Percentiles rank a stretch among this genome's conserved stretches.
These are phyloP conservation scores for Sphagnum contortum DNA, from an alignment of 225 moss, liverwort and hornwort species.

Conservation along the genomic window DNA sequence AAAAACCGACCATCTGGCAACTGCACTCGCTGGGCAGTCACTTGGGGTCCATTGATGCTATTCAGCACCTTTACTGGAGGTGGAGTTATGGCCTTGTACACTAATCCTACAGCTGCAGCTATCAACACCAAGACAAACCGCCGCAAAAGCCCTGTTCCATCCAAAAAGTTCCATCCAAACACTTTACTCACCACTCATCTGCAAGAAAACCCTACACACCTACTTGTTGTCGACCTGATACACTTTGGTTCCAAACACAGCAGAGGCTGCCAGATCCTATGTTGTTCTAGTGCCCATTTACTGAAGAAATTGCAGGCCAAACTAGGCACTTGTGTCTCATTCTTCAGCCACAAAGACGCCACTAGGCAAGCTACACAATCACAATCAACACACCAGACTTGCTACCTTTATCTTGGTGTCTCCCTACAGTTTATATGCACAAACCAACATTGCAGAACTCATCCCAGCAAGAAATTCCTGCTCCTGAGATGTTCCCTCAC, in stretches of 20 bases:
- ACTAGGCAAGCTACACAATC: too few species aligned
- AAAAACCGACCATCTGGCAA: slow-evolving; percentile 80
- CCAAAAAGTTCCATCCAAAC: background rate
- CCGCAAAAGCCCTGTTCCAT: slow-evolving; percentile 35
- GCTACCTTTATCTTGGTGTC: too few species aligned
- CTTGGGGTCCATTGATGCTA: slow-evolving; percentile 52
- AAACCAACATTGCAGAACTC: too few species aligned
- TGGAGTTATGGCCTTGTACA: slow-evolving; percentile 46
- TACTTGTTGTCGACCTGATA: too few species aligned
- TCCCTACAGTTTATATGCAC: too few species aligned
- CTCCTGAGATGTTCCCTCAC: too few species aligned
- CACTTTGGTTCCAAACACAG: too few species aligned
- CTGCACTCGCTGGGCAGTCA: slow-evolving; percentile 69
- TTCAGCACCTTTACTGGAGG: slow-evolving; percentile 44
- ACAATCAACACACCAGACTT: too few species aligned
- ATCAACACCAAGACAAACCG: slow-evolving; percentile 43
- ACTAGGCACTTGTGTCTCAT: background rate
- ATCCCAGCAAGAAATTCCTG: too few species aligned
- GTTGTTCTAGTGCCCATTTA: background rate
- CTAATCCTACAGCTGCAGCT: slow-evolving; percentile 40
- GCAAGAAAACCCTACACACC: too few species aligned
- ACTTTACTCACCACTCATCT: background rate
- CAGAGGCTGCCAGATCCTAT: background rate
- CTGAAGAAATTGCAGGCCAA: background rate
- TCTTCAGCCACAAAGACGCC: too few species aligned